Evolutionary conservation across 2,329 filamentous ascomycete genomes (phyloP), one percentile per base, ranked within the genome.

Genomic region (Fusarium napiforme): DNA sequence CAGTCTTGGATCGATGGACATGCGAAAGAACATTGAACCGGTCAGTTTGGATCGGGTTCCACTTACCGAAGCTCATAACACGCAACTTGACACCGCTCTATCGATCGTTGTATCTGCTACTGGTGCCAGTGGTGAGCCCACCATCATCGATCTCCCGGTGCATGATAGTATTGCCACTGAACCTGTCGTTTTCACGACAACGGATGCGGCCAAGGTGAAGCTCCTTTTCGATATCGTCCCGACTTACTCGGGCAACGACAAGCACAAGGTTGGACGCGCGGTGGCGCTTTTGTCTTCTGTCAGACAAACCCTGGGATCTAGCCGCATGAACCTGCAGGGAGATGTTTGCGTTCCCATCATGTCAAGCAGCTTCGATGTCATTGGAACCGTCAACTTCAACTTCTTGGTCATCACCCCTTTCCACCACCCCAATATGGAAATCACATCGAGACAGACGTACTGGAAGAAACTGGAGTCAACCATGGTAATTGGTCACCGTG

Each of bases 331-430:
- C 60, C 86, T 99, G 14, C 95, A 98, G 81, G 95, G 95, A 26
- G 96, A 98, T 79, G 90, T 97, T 42, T 96, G 93, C 67, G 93
- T 99, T 15, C 96, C 96, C 0, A 96, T 99, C 71, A 88, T 98
- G 78, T 93, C 93, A 37, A 91, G 92, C 40, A 93, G 89, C 67
- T 85, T 98, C 39, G 96, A 98, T 68, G 92, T 98, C 15, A 98
- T 99, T 74, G 97, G 96, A 21, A 91, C 92, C 0, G 93, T 99
- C 75, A 97, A 97, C 78, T 99, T 99, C 87, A 98, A 98, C 82
- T 98, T 98, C 80, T 85, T 97, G 37, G 90, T 98, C 78, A 95
- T 99, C 76, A 98, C 94, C 2, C 96, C 96, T 1, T 99, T 99
- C 83, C 89, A 91, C 23, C 96, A 98, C 81, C 94, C 94, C 11